Base-by-base conservation (phyloP, 805 yeast species). In the Ogataea nitratoaversa region DNA sequence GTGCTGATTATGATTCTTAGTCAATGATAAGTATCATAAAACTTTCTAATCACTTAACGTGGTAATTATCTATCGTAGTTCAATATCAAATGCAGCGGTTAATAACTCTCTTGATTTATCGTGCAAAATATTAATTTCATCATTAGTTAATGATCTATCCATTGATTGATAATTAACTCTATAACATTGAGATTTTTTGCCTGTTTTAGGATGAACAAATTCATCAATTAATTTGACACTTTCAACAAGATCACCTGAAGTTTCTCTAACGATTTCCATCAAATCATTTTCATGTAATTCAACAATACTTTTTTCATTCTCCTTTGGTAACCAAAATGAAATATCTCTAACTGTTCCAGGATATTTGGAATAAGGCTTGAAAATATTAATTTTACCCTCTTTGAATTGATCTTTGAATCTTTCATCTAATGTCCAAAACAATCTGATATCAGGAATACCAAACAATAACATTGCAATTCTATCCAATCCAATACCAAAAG, bases 401-500 rank as follows among this genome's bases (percentile, higher is more conserved):
- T 60, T 46, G 60, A 93, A 93, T 65, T 93, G 99, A 2, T 63
- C 60, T 22, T 70, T 63, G 57, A 93, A 93, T 41, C 96, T 69
- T 38, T 77, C 78, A 62, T 93, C 96, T 29, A 64, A 53, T 1
- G 96, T 74, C 99, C 99, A 93, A 62, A 93, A 87, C 34, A 91
- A 66, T 47, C 99, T 72, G 47, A 93, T 93, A 59, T 93, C 99
- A 2, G 98, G 98, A 34, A 93, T 83, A 18, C 95, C 96, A 65
- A 90, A 93, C 37, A 93, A 68, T 16, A 93, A 67, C 99, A 93
- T 93, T 28, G 99, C 98, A 43, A 91, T 78, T 56, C 99, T 74
- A 61, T 93, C 99, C 36, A 93, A 70, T 0, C 99, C 99, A 37
- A 93, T 72, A 16, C 99, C 99, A 66, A 93, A 93, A 2, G 99